These are phyloP conservation scores for Epithemia pelagica DNA, from an alignment of 108 stramenopile genomes.

Conservation along the genomic window DNA sequence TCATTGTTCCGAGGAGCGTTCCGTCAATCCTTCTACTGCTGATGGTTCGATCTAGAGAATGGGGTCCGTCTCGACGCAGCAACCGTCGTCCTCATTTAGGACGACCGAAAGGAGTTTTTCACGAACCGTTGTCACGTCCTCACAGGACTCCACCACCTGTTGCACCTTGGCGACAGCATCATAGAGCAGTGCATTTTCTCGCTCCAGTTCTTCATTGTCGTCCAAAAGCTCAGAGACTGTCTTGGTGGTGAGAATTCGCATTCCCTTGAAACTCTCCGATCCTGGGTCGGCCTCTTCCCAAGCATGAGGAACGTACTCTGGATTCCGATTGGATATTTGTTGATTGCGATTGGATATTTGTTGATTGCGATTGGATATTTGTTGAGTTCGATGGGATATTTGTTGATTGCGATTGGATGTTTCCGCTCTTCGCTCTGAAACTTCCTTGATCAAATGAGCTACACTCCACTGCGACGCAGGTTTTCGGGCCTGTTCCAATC, in stretches of 20 bases:
- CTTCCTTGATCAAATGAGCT: not conserved
- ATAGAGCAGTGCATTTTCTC: no score
- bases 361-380: not conserved
- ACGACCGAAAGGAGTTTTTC: no score
- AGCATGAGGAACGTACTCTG: not conserved
- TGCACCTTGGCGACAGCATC: no score
- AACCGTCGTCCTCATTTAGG: no score
- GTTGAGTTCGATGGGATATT: not conserved
- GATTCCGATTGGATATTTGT: not conserved
- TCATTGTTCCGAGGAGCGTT: no score
- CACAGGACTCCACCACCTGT: no score
- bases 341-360: not conserved
- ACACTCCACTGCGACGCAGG: no score
- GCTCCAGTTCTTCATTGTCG: slow-evolving; percentile 5
- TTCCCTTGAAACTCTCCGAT: slow-evolving; percentile 3
- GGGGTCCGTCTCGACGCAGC: no score
- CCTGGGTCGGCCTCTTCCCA: not conserved
- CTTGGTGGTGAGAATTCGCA: slow-evolving; percentile 23
- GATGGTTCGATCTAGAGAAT: no score
- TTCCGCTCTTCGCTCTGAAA: not conserved
- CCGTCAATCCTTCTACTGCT: no score
- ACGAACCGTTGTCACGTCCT: no score
- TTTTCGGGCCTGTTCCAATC: not conserved
- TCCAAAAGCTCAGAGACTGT: slow-evolving; percentile 10
- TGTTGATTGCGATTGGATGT: not conserved